Evolutionary conservation across 1,139 yeast genomes (phyloP), one percentile per base, ranked within the genome.

Genomic region (Blastobotrys malaysiensis): DNA sequence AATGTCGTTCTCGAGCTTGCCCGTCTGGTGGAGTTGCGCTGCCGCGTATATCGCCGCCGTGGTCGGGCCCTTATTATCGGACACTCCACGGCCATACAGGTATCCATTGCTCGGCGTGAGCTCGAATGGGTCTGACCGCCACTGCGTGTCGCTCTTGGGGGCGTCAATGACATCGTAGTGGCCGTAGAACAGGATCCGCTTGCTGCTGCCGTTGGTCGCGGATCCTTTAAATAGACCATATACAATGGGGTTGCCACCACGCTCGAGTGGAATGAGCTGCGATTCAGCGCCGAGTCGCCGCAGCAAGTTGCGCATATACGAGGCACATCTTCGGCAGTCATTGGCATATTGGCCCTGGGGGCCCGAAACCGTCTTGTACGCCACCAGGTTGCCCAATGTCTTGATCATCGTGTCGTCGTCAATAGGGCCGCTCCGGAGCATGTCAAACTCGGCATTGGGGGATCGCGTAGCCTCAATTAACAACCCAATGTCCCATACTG

Each of bases 51-150:
- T 79, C 0, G 97, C 86, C 0, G 97, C 95, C n/a, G 90, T 72
- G 3, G 87, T 75, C 0, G 99, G 99, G 0, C 98, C 99, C 68
- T 93, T 93, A 69, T 93, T 93, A 66, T 93, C 99, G 45, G 95
- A 83, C 0, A 86, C 95, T 52, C 99, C 99, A 64, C 99, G 79
- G 1, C 95, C 98, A 64, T 88, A 87, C 58, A 93, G 69, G 65
- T 85, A 90, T 0, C 98, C 99, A 67, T 93, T 86, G 57, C 78
- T 77, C 2, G 96, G 87, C 0, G 86, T 79, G 69, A 93, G 70
- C 26, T 72, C 71, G 68, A 86, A 93, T 0, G 99, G 98, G 60
- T 86, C 84, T 0, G 95, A 81, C 4, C 75, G 69, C 98, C 98
- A 93, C 21, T 59, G 59, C 2, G 74, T 71, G 50, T 79, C 81